phyloP scores from a whole-genome alignment of 2,329 filamentous ascomycete species.

The Colletotrichum viniferum region DNA sequence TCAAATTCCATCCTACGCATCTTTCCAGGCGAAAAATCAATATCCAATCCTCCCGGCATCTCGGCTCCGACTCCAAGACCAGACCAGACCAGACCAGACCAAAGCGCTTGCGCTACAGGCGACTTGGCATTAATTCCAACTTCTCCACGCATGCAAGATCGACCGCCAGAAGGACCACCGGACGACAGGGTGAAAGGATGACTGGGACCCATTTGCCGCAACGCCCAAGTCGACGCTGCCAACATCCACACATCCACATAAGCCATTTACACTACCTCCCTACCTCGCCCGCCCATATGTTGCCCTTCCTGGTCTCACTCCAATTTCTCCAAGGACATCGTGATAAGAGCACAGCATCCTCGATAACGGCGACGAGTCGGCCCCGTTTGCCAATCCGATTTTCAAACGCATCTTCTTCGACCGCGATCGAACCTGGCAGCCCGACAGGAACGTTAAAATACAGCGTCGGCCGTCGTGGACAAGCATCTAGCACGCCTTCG shows the following conservation, averaged over 20 bases:
- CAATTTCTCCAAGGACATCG: neutral
- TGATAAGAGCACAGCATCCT: neutral
- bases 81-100: neutral
- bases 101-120: neutral
- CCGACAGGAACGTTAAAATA: neutral
- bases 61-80: neutral
- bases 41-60: neutral
- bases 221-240: neutral
- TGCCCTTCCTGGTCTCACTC: neutral
- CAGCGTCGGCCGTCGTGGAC: neutral
- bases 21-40: neutral
- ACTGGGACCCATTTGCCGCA: neutral
- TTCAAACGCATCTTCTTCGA: neutral
- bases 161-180: neutral
- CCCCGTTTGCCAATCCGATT: neutral
- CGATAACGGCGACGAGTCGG: neutral
- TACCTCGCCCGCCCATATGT: neutral
- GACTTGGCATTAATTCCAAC: neutral
- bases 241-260: neutral
- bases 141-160: neutral
- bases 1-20: neutral
- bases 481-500: neutral
- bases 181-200: neutral
- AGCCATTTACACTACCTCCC: neutral
- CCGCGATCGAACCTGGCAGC: neutral